phyloP scores from a whole-genome alignment of 106 monocot genomes.

The Triglochin maritima region DNA sequence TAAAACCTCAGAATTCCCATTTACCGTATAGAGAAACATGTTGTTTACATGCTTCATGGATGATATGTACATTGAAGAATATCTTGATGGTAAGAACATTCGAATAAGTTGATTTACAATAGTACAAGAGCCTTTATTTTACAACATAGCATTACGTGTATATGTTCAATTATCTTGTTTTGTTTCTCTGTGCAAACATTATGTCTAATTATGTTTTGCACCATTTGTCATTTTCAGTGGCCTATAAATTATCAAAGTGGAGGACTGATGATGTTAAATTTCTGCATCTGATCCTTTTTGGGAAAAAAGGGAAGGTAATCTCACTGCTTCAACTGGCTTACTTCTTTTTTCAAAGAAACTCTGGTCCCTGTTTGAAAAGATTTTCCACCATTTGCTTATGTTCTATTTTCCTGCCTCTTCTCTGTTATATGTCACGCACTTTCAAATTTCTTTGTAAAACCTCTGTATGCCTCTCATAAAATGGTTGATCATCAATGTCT shows the following conservation, averaged over 20 bases:
- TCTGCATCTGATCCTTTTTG: conserved; percentile 80
- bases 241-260: conserved; percentile 64
- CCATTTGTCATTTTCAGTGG: conserved; percentile 45
- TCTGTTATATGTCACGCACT: neutral
- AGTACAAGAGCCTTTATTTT: too few species aligned
- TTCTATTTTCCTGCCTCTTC: neutral
- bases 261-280: conserved; percentile 75
- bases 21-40: too few species aligned
- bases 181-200: neutral
- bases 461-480: neutral
- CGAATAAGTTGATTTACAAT: too few species aligned
- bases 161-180: too few species aligned
- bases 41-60: too few species aligned
- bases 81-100: too few species aligned
- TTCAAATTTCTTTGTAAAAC: neutral
- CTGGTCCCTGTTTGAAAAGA: neutral
- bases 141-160: too few species aligned
- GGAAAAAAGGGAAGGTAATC: conserved; percentile 84
- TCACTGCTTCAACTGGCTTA: neutral
- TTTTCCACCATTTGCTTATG: neutral
- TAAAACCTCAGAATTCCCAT: too few species aligned
- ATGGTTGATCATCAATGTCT: neutral
- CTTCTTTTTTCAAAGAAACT: neutral
- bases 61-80: too few species aligned
- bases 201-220: neutral